Evolutionary conservation across 805 yeast genomes (phyloP), one percentile per base, ranked within the genome.

Genomic region (Candida sphagnicola): DNA sequence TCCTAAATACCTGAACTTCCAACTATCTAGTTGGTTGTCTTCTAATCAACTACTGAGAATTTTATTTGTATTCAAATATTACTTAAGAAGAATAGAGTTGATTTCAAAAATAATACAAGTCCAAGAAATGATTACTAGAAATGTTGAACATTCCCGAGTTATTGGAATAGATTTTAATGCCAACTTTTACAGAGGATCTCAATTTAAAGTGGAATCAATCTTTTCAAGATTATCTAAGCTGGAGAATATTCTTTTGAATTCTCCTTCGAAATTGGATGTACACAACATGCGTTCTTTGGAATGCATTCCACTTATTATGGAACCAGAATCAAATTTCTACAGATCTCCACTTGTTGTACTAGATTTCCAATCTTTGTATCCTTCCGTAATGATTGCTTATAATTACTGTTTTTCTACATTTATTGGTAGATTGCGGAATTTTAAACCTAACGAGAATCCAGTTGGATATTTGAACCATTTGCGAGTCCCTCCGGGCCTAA

Each of bases 301-400:
- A 50, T 82, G 89, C 44, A 78, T 93, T 4, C 96, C 98, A 0
- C 66, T 93, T 37, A 87, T 93, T 2, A 80, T 93, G 90, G 99
- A 93, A 53, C 99, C 99, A 0, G 75, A 77, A 17, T 78, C 95
- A 4, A 80, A 78, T 14, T 85, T 82, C 47, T 93, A 89, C 57
- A 88, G 86, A 40, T 83, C 91, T 41, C 99, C 99, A 0, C 66
- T 93, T 19, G 76, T 90, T 13, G 98, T 93, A 0, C 62, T 93
- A 15, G 99, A 93, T 57, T 93, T 93, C 53, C 96, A 91, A 51
- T 88, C 97, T 0, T 70, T 93, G 35, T 93, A 93, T 54, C 99
- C 99, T 0, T 90, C 98, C 0, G 72, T 93, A 11, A 76, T 91
- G 56, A 86, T 88, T 54, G 99, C 96, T 0, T 86, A 85, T 58